phyloP scores from a whole-genome alignment of 768 basidiomycete species.

The Pleurotus djamor region DNA sequence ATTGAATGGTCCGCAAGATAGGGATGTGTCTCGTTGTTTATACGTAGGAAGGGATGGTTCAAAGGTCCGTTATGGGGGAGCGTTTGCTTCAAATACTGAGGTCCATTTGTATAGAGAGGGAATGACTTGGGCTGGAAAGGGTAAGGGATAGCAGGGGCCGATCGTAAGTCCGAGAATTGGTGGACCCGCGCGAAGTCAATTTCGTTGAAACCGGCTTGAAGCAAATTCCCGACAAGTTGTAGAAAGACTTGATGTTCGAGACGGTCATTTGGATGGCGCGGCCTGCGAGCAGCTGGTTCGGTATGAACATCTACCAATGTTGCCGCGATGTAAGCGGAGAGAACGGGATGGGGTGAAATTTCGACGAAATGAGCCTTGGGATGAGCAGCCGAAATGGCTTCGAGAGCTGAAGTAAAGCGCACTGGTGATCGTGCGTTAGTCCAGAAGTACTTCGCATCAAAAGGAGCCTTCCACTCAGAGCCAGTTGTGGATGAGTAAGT shows the following conservation, averaged over 20 bases:
- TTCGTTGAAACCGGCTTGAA: background rate
- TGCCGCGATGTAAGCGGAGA: background rate
- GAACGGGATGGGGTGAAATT: conserved; percentile 32
- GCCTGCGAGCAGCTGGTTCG: background rate
- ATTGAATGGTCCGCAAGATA: conserved; percentile 38
- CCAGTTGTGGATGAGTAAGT: conserved; percentile 36
- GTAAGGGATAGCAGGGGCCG: background rate
- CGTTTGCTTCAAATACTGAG: background rate
- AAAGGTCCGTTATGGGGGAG: background rate
- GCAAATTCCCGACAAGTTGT: background rate
- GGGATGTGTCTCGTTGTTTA: conserved; percentile 21
- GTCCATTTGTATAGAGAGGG: background rate
- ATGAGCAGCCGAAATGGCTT: conserved; percentile 12
- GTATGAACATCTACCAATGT: too few species aligned
- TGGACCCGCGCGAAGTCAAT: background rate
- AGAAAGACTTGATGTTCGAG: background rate
- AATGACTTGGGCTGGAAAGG: background rate
- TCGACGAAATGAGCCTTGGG: conserved; percentile 27
- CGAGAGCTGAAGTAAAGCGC: conserved; percentile 28
- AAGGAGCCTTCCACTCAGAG: conserved; percentile 12
- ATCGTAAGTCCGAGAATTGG: background rate
- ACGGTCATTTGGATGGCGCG: background rate
- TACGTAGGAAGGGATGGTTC: background rate
- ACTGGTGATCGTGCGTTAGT: conserved; percentile 32
- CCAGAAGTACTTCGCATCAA: conserved; percentile 40